These are phyloP conservation scores for Cryptococcus deneoformans DNA, from an alignment of 1,284 basidiomycete genomes.

Conservation along the genomic window DNA sequence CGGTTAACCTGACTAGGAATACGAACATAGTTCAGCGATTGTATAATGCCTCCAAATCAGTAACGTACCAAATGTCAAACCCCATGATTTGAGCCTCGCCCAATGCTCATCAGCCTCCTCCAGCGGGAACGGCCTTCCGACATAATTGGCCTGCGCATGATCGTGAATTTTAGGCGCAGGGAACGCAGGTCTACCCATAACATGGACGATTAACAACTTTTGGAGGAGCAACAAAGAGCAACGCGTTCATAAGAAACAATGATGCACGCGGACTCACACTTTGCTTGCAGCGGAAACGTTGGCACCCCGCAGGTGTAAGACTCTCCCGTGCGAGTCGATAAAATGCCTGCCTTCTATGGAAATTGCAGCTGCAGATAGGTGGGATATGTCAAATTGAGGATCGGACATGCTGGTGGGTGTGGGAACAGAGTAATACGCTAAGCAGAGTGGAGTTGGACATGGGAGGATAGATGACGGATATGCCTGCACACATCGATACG, in stretches of 20 bases:
- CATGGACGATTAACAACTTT: neutral
- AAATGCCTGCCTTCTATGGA: slow-evolving; percentile 62
- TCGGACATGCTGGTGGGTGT: no score
- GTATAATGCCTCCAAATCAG: neutral
- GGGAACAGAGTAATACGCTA: no score
- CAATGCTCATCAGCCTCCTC: slow-evolving; percentile 80
- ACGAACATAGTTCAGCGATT: slow-evolving; percentile 6
- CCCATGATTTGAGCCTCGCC: slow-evolving; percentile 74
- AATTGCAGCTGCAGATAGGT: slow-evolving; percentile 15
- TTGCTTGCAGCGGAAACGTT: slow-evolving; percentile 80
- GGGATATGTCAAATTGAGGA: no score
- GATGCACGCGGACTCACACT: slow-evolving; percentile 58
- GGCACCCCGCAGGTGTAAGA: slow-evolving; percentile 72
- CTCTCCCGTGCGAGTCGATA: slow-evolving; percentile 69
- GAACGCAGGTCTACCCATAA: slow-evolving; percentile 3
- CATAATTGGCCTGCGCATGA: slow-evolving; percentile 64
- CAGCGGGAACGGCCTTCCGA: slow-evolving; percentile 77
- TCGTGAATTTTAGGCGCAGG: slow-evolving; percentile 46
- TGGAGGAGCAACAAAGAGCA: slow-evolving; percentile 3
- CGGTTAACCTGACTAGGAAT: slow-evolving; percentile 71
- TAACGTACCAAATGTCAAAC: slow-evolving; percentile 71
- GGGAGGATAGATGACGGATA: no score
- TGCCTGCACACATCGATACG: no score
- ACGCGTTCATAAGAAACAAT: slow-evolving; percentile 35
- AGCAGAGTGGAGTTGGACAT: no score